phyloP scores from a whole-genome alignment of 139 green algal genomes.

The Chlamydomonas incerta region DNA sequence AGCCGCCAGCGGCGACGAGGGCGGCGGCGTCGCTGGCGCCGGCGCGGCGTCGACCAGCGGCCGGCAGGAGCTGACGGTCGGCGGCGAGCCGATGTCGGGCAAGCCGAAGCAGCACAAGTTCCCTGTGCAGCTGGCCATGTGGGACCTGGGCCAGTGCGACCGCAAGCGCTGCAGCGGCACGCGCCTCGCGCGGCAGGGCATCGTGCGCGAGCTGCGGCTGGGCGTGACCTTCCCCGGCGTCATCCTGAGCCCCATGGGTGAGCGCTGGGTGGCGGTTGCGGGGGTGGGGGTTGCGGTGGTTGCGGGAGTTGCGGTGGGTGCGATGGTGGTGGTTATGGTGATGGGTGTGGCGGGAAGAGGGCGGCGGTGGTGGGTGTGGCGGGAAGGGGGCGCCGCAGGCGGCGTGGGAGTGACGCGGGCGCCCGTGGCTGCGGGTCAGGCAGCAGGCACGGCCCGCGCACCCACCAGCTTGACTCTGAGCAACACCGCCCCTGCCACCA shows the following conservation, averaged over 20 bases:
- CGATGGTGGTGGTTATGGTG: no score
- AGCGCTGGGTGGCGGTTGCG: no score
- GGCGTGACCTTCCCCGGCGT: conserved; percentile 86
- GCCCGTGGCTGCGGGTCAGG: no score
- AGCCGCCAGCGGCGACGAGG: background rate
- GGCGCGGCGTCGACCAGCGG: background rate
- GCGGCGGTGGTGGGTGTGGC: no score
- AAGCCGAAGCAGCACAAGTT: background rate
- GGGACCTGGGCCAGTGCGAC: conserved; percentile 94
- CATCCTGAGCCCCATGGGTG: conserved; percentile 82
- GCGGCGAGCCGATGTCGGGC: background rate
- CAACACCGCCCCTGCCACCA: no score
- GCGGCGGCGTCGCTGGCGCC: background rate
- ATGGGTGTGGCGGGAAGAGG: no score
- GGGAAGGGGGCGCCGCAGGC: no score
- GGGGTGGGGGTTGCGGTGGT: no score
- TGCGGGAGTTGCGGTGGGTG: no score
- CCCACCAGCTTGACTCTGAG: no score
- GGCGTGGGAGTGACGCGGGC: no score
- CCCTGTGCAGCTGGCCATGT: conserved; percentile 79
- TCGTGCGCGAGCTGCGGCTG: conserved; percentile 85
- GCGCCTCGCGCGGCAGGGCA: conserved; percentile 70
- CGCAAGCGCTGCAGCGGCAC: conserved; percentile 79
- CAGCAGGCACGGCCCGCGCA: no score
- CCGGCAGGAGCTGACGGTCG: background rate